Conservation (phyloP, 179 eudicot genomes). For the Vitellaria paradoxa region DNA sequence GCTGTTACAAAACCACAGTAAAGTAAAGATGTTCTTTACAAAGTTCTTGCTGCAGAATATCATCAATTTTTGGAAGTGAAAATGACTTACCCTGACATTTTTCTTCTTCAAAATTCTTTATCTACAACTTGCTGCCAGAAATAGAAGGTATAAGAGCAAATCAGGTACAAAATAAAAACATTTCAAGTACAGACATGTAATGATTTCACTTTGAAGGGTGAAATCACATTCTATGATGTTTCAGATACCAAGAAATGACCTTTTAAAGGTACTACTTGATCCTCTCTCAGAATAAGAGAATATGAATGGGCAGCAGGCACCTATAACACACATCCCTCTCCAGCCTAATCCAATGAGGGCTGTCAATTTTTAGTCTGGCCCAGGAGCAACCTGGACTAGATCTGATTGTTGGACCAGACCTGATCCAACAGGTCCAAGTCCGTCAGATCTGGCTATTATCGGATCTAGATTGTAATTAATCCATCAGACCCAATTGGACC, state of each 20-base stretch:
- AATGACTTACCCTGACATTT: conserved; percentile 20
- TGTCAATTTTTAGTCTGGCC: too few relatives aligned
- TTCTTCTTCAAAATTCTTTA: conserved; percentile 7
- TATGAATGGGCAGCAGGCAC: background rate
- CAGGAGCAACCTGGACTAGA: too few relatives aligned
- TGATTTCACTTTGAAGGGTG: background rate
- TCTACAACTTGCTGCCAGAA: conserved; percentile 4
- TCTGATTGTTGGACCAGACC: too few relatives aligned
- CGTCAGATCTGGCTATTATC: too few relatives aligned
- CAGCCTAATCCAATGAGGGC: too few relatives aligned
- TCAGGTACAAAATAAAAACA: background rate
- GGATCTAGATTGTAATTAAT: too few relatives aligned
- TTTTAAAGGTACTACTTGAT: background rate
- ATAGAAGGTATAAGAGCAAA: background rate
- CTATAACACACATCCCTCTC: background rate
- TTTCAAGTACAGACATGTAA: background rate
- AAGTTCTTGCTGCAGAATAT: background rate
- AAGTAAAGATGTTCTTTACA: background rate
- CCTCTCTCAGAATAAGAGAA: background rate
- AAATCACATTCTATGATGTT: background rate
- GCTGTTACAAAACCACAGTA: background rate
- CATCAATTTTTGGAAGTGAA: background rate
- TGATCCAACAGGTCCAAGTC: too few relatives aligned
- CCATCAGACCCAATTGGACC: too few relatives aligned
- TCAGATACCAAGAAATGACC: background rate